These are phyloP conservation scores for Lipomyces oligophaga DNA, from an alignment of 805 yeast species.

Conservation along the genomic window DNA sequence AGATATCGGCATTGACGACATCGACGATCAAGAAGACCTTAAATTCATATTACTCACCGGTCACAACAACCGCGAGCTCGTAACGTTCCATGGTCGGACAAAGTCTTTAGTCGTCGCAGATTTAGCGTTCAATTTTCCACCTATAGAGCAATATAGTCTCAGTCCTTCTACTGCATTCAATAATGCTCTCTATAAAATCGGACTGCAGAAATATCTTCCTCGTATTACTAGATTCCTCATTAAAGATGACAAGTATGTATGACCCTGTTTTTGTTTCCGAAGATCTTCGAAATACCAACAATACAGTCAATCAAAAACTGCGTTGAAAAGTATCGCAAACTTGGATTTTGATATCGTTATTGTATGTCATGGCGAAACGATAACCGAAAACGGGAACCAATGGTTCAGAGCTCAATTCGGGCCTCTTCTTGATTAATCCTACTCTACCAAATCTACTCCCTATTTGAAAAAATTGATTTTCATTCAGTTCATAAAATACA, in stretches of 20 bases:
- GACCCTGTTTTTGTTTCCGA: no score
- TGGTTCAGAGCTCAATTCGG: not conserved
- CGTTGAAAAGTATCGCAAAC: conserved; percentile 32
- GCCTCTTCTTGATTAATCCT: not conserved
- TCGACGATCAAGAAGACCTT: conserved; percentile 37
- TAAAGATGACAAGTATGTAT: no score
- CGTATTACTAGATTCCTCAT: no score
- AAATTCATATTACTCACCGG: conserved; percentile 55
- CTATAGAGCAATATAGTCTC: conserved; percentile 41
- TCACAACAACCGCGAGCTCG: conserved; percentile 56
- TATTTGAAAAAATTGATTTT: not conserved
- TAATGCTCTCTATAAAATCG: not conserved
- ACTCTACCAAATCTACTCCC: not conserved
- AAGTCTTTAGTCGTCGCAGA: conserved; percentile 57
- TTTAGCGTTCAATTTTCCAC: conserved; percentile 54
- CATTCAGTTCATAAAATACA: no score
- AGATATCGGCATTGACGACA: conserved; percentile 36
- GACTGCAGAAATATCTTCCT: no score
- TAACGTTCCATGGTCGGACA: conserved; percentile 46
- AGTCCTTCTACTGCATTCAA: not conserved
- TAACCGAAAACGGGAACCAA: conserved; percentile 42
- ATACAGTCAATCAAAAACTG: no score
- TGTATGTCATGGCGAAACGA: conserved; percentile 56
- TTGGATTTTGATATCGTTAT: conserved; percentile 51
- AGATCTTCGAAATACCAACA: no score